Evolutionary conservation across 768 basidiomycete species (phyloP), one percentile per base, ranked within the genome.

Genomic region (Lentinula lateritia): DNA sequence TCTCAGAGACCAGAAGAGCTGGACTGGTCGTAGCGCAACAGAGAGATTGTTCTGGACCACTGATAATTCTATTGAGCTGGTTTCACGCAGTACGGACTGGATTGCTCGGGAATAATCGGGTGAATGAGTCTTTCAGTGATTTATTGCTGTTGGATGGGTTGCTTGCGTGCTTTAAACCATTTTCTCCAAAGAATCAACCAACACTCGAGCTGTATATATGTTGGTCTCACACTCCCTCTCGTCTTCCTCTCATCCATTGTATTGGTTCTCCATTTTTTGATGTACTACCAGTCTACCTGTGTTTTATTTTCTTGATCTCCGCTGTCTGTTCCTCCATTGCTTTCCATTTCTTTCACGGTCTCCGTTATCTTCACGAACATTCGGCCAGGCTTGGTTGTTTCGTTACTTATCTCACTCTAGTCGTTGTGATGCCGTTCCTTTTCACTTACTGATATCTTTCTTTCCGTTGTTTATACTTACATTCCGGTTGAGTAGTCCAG

Each of bases 21-120:
- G 96, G 96, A 97, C 88, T 64, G 86, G 87, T 28, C 81, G 94
- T 54, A 95, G 92, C 66, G 87, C 92, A 15, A 97, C 92, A 20
- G 97, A 99, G 72, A 82, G 90, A 41, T 73, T 94, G 64, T 98
- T 98, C 76, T 96, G 93, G 89, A 92, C 90, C 41, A 88, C 89
- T 60, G 95, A 98, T 69, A 89, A 90, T 72, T 89, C 92, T 10
- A 87, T 94, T 62, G 93, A 92, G 76, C 83, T 95, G 66, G 90
- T 87, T 67, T 84, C 88, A 59, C 83, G 92, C 63, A 92, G 90
- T 74, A 86, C 87, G 59, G 93, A 93, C 72, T 94, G 93, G 92
- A 83, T 94, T 39, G 81, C 87, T 35, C 82, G 89, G 65, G 89
- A 91, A 67, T 89, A 67, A 74, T 32, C 46, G 23, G 28, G n/a